Evolutionary conservation across 2,329 filamentous ascomycete species (phyloP).

Genomic region (Cercospora janseana): DNA sequence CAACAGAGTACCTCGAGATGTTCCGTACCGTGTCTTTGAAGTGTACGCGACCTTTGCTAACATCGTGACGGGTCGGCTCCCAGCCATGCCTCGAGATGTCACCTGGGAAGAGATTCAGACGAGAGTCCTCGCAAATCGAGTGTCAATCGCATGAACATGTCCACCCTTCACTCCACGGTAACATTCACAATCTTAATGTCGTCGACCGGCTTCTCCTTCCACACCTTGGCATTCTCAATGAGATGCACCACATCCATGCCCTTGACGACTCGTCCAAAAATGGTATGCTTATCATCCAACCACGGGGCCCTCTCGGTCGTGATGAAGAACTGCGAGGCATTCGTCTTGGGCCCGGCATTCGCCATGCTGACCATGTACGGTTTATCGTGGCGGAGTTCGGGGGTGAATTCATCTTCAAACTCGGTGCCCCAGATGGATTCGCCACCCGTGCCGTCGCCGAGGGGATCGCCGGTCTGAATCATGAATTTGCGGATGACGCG

Average conservation of each 20-base stretch:
- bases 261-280: slow-evolving; percentile 87
- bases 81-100: no score
- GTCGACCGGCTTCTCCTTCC: slow-evolving; percentile 90
- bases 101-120: no score
- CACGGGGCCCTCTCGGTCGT: slow-evolving; percentile 96
- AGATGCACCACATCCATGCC: slow-evolving; percentile 92
- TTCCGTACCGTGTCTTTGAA: no score
- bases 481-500: slow-evolving; percentile 97
- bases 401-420: slow-evolving; percentile 89
- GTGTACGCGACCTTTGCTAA: no score
- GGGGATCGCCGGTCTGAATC: slow-evolving; percentile 85
- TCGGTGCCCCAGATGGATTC: slow-evolving; percentile 91
- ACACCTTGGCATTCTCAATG: slow-evolving; percentile 86
- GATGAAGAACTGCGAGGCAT: slow-evolving; percentile 97
- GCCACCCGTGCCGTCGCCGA: slow-evolving; percentile 85
- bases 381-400: slow-evolving; percentile 83
- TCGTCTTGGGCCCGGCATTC: slow-evolving; percentile 92
- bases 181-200: slow-evolving; percentile 98
- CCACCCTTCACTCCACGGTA: slow-evolving; percentile 17
- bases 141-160: no score
- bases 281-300: slow-evolving; percentile 93
- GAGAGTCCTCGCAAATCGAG: no score
- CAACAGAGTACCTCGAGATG: no score
- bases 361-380: slow-evolving; percentile 97
- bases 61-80: no score